Evolutionary conservation across 1,284 basidiomycete species (phyloP).

Genomic region (Cryptococcus sp.): DNA sequence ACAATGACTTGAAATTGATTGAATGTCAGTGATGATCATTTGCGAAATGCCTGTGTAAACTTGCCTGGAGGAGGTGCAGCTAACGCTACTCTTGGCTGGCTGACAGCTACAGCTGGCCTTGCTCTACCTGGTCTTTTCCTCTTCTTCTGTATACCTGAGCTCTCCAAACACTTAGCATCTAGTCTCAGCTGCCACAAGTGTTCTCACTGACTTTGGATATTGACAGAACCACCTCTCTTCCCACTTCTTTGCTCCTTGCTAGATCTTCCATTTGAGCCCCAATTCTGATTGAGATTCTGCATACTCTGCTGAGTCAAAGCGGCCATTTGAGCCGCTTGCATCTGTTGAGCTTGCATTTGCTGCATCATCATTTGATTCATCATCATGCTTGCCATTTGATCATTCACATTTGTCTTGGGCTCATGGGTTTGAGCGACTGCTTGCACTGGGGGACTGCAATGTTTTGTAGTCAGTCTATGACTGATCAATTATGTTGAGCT

Average conservation of each 20-base stretch:
- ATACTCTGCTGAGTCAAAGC: conserved; percentile 27
- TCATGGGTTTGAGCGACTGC: conserved; percentile 11
- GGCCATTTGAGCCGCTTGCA: conserved; percentile 38
- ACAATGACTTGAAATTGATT: background rate
- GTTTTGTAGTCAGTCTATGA: background rate
- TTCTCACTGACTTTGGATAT: conserved; percentile 31
- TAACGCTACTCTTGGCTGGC: background rate
- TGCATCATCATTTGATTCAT: conserved; percentile 44
- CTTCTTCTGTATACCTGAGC: conserved; percentile 6
- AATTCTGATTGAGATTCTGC: conserved; percentile 3
- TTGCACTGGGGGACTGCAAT: conserved; percentile 15
- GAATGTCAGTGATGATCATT: background rate
- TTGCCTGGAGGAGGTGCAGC: background rate
- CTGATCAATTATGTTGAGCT: background rate
- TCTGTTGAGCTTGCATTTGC: conserved; percentile 39
- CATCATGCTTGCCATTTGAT: conserved; percentile 41
- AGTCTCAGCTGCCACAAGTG: too few relatives aligned
- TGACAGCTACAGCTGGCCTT: background rate
- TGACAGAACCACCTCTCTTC: conserved; percentile 15
- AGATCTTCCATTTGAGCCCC: background rate
- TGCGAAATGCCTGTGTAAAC: background rate
- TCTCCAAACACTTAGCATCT: too few relatives aligned
- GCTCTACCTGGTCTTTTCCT: background rate
- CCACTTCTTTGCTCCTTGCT: background rate
- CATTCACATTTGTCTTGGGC: conserved; percentile 9